Evolutionary conservation across 768 basidiomycete species (phyloP).

Genomic region (Trametes cingulata): DNA sequence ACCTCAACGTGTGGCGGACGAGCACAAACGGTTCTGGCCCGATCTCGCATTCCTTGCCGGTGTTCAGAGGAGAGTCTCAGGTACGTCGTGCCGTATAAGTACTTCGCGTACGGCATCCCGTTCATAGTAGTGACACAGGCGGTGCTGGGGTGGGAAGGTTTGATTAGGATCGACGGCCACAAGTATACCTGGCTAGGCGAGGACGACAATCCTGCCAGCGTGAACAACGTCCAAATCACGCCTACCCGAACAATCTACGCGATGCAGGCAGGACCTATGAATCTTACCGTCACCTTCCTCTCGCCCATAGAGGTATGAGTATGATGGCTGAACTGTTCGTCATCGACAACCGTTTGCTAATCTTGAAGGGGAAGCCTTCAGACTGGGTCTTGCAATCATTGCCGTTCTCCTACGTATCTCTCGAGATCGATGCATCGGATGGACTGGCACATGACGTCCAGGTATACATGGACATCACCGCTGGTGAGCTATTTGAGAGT

Average conservation of each 20-base stretch:
- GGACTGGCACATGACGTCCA: not conserved
- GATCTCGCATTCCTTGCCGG: no score
- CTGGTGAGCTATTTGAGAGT: no score
- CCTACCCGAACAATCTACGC: constrained; percentile 37
- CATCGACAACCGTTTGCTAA: no score
- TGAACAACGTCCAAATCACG: constrained; percentile 31
- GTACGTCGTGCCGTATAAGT: no score
- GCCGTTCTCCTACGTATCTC: not conserved
- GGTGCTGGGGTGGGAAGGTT: constrained; percentile 20
- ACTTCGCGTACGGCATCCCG: no score
- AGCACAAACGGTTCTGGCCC: no score
- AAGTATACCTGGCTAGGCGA: constrained; percentile 21
- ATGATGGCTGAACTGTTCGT: not conserved
- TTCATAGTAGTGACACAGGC: not conserved
- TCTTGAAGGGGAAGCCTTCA: no score
- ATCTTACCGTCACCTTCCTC: constrained; percentile 39
- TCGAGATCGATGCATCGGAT: not conserved
- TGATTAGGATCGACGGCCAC: constrained; percentile 17
- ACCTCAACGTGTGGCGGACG: no score
- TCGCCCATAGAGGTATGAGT: constrained; percentile 39
- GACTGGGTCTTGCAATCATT: not conserved
- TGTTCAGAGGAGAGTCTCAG: no score
- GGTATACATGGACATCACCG: no score
- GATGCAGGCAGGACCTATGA: constrained; percentile 37
- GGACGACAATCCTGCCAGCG: constrained; percentile 6